Evolutionary conservation across 2,329 filamentous ascomycete genomes (phyloP).

Genomic region (Xylariaceae sp.): DNA sequence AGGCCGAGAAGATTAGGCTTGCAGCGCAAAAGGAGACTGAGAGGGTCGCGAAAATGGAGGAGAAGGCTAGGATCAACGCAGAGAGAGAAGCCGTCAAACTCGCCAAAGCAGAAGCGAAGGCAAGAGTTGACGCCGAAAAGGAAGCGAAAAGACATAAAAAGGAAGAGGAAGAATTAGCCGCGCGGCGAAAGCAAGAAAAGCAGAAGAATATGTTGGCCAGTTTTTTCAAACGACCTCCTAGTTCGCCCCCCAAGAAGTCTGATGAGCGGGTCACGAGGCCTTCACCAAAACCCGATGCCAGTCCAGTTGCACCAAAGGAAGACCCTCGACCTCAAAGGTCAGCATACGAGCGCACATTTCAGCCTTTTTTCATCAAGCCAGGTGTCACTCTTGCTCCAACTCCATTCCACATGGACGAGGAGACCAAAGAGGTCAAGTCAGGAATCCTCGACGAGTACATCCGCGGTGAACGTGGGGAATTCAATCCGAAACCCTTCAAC

Average conservation of each 20-base stretch:
- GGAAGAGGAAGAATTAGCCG: conserved; percentile 40
- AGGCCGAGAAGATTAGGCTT: conserved; percentile 28
- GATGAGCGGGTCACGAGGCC: conserved; percentile 12
- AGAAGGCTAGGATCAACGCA: conserved; percentile 35
- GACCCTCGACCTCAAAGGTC: conserved; percentile 40
- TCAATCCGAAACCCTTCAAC: conserved; percentile 47
- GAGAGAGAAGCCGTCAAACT: conserved; percentile 47
- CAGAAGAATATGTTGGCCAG: conserved; percentile 36
- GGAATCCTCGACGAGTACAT: conserved; percentile 57
- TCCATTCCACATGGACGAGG: conserved; percentile 59
- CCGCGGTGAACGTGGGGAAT: conserved; percentile 48
- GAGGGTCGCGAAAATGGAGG: conserved; percentile 23
- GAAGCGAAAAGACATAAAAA: conserved; percentile 50
- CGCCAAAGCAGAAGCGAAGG: conserved; percentile 47
- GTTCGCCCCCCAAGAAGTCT: conserved; percentile 29
- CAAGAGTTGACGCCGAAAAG: conserved; percentile 36
- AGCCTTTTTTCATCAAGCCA: conserved; percentile 78
- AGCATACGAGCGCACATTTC: conserved; percentile 72
- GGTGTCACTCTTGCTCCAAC: conserved; percentile 71
- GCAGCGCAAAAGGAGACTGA: conserved; percentile 15
- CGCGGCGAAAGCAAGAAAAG: conserved; percentile 47
- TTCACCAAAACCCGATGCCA: conserved; percentile 24
- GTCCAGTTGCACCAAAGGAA: conserved; percentile 26
- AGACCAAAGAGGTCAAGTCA: conserved; percentile 56
- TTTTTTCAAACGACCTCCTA: conserved; percentile 31